phyloP scores from a whole-genome alignment of 2,329 filamentous ascomycete species.

The Fusarium hainanense region DNA sequence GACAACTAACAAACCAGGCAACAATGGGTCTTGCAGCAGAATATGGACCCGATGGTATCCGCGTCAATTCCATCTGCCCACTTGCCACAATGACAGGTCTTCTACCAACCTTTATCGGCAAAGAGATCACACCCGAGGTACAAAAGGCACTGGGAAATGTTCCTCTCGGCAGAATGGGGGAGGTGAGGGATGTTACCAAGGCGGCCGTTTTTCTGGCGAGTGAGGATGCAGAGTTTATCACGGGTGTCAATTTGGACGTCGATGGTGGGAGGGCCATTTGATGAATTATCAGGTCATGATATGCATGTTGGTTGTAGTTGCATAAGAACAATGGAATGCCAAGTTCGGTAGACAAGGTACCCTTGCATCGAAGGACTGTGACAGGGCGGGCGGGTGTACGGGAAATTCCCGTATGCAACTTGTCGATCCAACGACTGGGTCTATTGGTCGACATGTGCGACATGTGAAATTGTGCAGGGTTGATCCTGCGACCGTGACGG shows the following conservation, averaged over 20 bases:
- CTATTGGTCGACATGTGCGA: background rate
- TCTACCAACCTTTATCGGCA: slow-evolving; percentile 62
- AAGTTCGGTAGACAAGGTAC: background rate
- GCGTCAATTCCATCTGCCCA: slow-evolving; percentile 78
- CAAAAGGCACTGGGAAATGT: slow-evolving; percentile 65
- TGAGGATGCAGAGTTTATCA: slow-evolving; percentile 78
- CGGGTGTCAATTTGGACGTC: slow-evolving; percentile 73
- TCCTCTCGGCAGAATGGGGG: slow-evolving; percentile 60
- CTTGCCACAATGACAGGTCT: slow-evolving; percentile 61
- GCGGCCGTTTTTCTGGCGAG: slow-evolving; percentile 76
- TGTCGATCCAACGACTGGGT: background rate
- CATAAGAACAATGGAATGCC: background rate
- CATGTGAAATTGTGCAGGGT: slow-evolving; percentile 4
- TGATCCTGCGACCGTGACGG: background rate
- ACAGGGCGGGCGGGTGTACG: background rate
- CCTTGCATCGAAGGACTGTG: background rate
- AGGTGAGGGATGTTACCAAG: slow-evolving; percentile 71
- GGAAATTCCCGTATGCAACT: background rate
- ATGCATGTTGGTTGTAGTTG: background rate
- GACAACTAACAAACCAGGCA: slow-evolving; percentile 41
- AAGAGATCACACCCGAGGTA: slow-evolving; percentile 71
- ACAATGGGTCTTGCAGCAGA: slow-evolving; percentile 73
- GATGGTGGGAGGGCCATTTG: slow-evolving; percentile 41
- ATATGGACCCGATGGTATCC: slow-evolving; percentile 77
- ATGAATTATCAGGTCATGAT: background rate